Base-by-base conservation (phyloP, 768 basidiomycete genomes). In the Terana coerulea region DNA sequence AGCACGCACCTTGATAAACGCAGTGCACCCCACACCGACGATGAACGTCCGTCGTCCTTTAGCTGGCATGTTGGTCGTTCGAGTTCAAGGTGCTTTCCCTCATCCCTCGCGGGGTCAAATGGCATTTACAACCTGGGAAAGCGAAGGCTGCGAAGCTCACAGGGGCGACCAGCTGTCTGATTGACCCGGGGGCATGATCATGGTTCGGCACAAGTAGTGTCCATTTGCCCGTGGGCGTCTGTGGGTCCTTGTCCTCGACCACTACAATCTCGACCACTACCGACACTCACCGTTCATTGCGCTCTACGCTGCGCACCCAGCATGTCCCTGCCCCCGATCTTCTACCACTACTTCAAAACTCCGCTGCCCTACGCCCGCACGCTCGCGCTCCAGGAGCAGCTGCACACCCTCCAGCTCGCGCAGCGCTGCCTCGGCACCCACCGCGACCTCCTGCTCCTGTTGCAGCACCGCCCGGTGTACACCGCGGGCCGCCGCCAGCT, bases 401-500 rank as follows among this genome's bases (percentile, higher is more conserved):
- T 93, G 10, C 86, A 93, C 61, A 68, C 74, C 29, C 64, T 86
- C 15, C 90, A 91, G 66, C 74, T 88, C 3, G 72, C 75, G 7
- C 75, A 78, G 24, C 79, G 81, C 17, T 65, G 59, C 26, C 61
- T 63, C 0, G 60, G 67, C 8, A 57, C 67, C 15, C 69, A 77
- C 60, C 62, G 69, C 33, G 87, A 91, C 61, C 59, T 91, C 47
- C 75, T 94, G 14, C 79, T 95, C 19, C 73, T 95, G 33, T 77
- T 94, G 24, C 80, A 99, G 68, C 97, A 99, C 59, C 78, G 86
- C 9, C 97, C 97, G 4, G 95, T 97, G 3, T 99, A 91, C 71
- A 98, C 97, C 2, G 78, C 87, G 7, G 97, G 97, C n/a, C 82
- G 95, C 21, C 78, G 97, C 14, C 94, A 97, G 67, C 49, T 41